phyloP scores from a whole-genome alignment of 495 filamentous ascomycete species.

The Aspergillus asperescens region DNA sequence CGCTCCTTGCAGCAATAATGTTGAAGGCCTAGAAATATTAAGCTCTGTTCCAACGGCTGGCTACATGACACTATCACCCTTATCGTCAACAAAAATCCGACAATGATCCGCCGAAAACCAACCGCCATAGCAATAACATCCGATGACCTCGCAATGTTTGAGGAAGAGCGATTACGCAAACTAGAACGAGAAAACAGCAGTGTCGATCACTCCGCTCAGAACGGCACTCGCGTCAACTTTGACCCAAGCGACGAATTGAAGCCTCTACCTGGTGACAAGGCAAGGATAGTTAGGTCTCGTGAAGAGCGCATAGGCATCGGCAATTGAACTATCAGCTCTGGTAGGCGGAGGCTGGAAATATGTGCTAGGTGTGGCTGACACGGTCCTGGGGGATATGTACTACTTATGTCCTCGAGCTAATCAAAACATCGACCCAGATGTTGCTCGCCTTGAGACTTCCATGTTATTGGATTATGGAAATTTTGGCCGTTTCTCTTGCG shows the following conservation, averaged over 20 bases:
- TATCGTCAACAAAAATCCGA: neutral
- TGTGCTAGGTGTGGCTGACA: neutral
- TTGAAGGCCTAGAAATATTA: too few relatives aligned
- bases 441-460: too few relatives aligned
- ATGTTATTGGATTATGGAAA: neutral
- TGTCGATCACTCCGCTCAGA: constrained; percentile 18
- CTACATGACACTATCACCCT: neutral
- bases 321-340: neutral
- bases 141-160: constrained; percentile 72
- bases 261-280: constrained; percentile 50
- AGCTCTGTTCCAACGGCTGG: too few relatives aligned
- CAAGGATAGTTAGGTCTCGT: constrained; percentile 43
- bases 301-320: constrained; percentile 47
- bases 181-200: constrained; percentile 25
- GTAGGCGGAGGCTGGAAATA: neutral
- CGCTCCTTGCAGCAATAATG: neutral
- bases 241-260: constrained; percentile 58
- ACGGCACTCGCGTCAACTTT: constrained; percentile 23
- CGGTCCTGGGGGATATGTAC: neutral
- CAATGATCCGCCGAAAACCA: constrained; percentile 77
- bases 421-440: neutral
- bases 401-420: neutral
- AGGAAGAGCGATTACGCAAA: constrained; percentile 50
- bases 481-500: neutral
- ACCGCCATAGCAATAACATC: constrained; percentile 72